These are phyloP conservation scores for Alternaria arbusti DNA, from an alignment of 2,329 filamentous ascomycete genomes.

Conservation along the genomic window DNA sequence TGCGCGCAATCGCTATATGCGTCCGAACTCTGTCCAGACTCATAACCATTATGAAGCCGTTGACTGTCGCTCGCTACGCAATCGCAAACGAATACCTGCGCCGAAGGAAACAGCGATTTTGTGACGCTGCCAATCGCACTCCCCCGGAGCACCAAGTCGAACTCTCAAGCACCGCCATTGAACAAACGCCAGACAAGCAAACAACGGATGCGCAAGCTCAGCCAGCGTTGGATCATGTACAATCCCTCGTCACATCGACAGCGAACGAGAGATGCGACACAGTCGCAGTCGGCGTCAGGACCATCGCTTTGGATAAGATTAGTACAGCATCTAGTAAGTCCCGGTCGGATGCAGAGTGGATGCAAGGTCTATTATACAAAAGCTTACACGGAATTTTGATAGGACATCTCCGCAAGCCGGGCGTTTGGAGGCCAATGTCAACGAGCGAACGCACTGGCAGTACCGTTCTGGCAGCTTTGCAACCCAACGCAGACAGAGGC, in stretches of 20 bases:
- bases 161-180: constrained; percentile 1
- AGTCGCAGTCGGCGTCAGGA: neutral
- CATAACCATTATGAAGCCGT: constrained; percentile 19
- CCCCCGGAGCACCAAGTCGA: constrained; percentile 2
- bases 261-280: neutral
- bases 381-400: neutral
- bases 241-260: neutral
- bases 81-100: constrained; percentile 20
- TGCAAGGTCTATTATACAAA: neutral
- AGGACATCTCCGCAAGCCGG: constrained; percentile 3
- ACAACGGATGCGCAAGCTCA: neutral
- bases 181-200: neutral
- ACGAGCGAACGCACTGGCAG: neutral
- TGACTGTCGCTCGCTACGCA: constrained; percentile 13
- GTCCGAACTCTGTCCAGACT: constrained; percentile 1
- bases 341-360: neutral
- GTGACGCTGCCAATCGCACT: neutral
- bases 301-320: neutral
- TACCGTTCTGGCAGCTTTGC: constrained; percentile 9
- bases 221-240: neutral
- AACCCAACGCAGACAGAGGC: constrained; percentile 2
- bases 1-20: constrained; percentile 2
- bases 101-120: constrained; percentile 10
- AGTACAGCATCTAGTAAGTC: constrained; percentile 4
- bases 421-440: constrained; percentile 1